Base-by-base conservation (phyloP, 176 grass and related monocot species). In the Phoenix dactylifera region DNA sequence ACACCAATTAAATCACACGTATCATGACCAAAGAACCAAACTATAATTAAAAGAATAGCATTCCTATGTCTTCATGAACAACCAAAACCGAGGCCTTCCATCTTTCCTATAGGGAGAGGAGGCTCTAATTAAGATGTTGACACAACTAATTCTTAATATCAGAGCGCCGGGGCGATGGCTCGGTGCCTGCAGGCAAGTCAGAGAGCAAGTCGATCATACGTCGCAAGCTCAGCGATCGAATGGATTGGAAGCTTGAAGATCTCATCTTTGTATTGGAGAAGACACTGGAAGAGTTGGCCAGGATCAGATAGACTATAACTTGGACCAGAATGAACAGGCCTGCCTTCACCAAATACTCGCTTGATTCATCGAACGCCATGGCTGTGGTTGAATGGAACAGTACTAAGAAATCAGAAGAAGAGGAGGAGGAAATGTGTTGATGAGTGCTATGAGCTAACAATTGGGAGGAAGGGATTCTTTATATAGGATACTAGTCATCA, bases 231-330 rank as follows among this genome's bases (percentile, higher is more conserved):
- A 72, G 49, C 3, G 80, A 87, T 12, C 62, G 16, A n/a, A 30
- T 2, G 4, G 62, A 49, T 9, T 62, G 72, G 74, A 75, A 62
- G 58, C 73, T 16, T 54, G 26, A 35, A 24, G 32, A 64, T 15
- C 24, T 54, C 80, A 14, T 55, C 51, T 72, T 79, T 14, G 53
- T 69, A 19, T 17, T 51, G 35, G 89, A 88, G 79, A 93, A 84
- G 23, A 93, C 67, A 44, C 55, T 24, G 58, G 89, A 93, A 7
- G 89, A 93, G 26, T 81, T 75, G 51, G 73, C 58, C 22, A 93
- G 80, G 77, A 93, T 84, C 66, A 93, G 70, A 70, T 88, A 93
- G 51, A 93, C 80, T 29, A 87, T 71, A 35, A 70, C 89, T 65
- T 93, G 89, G 24, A 93, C 80, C 55, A 93, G 62, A 52, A 84